Base-by-base conservation (phyloP, 2,329 filamentous ascomycete genomes). In the Cladosporium velox region DNA sequence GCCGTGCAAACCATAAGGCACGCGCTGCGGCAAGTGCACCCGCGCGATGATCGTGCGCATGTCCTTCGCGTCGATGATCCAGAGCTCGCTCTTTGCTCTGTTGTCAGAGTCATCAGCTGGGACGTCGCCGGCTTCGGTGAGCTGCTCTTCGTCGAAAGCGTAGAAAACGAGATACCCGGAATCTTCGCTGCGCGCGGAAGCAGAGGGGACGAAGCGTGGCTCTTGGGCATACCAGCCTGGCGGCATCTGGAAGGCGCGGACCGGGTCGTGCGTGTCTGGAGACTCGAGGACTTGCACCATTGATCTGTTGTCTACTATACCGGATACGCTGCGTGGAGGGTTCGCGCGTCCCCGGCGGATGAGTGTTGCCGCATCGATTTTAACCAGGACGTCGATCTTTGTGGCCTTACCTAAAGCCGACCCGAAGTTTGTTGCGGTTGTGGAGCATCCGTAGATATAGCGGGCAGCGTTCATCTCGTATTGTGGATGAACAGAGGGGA, bases 1-100 rank as follows among this genome's bases (percentile, higher is more conserved):
- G 4, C 87, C 87, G 72, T 90, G 89, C 59, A 91, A 76, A 0
- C 89, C 89, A 71, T 91, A 91, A 0, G 89, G 88, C 0, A 91
- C 88, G 14, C 89, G 77, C 70, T 90, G 88, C 2, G 88, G 88
- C 38, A 92, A 77, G 24, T 77, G 76, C 3, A 91, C 81, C 66
- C 80, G 83, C 6, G 84, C 86, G 3, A 90, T 81, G 0, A 91
- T 79, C 3, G 86, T 80, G 28, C 74, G 80, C 88, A 92, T 91
- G 2, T 80, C 80, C 67, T 74, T 83, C 0, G 88, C 89, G 71
- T 91, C 84, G 34, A 91, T 82, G 15, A 91, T 80, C 89, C 89
- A 92, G 0, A 91, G 78, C 74, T 91, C 88, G 35, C 85, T 88
- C 28, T 73, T 79, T 0, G 86, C 80, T 11, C 72, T 61, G 3